Base-by-base conservation (phyloP, 2,329 filamentous ascomycete species). In the Fusarium sarcochroum region DNA sequence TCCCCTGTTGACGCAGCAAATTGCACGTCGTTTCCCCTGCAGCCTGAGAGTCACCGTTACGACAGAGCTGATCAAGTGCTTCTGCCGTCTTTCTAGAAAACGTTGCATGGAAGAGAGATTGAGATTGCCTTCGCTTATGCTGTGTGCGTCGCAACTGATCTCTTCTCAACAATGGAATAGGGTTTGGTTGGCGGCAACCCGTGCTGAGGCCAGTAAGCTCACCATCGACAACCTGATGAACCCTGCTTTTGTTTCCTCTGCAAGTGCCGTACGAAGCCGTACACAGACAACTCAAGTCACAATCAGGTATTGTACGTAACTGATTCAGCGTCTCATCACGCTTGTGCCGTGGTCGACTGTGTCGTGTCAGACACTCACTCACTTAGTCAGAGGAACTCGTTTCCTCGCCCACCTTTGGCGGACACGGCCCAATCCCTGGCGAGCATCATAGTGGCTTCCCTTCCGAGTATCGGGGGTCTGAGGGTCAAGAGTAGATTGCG, bases 41-140 rank as follows among this genome's bases (percentile, higher is more conserved):
- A 67, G 49, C 50, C 45, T 55, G 15, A 44, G 57, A 44, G 47
- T 57, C 42, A 37, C 37, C 21, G 59, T 38, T 49, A 63, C 32
- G 25, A 30, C 41, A 42, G 37, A 27, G 14, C 49, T 53, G 54
- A 35, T 66, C 54, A 46, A 63, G 30, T 52, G 60, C 73, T 77
- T 77, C 75, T 77, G 68, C 73, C 75, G 74, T 63, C 55, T 63
- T 77, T 77, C 75, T 76, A 76, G 75, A 77, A 76, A 60, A 63
- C 61, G 51, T 49, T 70, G 50, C 66, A 69, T 68, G 38, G 47
- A 68, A 50, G 61, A 52, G 61, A 60, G 45, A 66, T 60, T 66
- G 37, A 30, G 27, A 30, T 30, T 30, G 27, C 27, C 27, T 30
- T 30, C 27, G 27, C 27, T 30, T 30, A 30, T 13, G 6, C 27